Evolutionary conservation across 192 early-diverging fungal genomes (phyloP).

Genomic region (Umbelopsis ramanniana): DNA sequence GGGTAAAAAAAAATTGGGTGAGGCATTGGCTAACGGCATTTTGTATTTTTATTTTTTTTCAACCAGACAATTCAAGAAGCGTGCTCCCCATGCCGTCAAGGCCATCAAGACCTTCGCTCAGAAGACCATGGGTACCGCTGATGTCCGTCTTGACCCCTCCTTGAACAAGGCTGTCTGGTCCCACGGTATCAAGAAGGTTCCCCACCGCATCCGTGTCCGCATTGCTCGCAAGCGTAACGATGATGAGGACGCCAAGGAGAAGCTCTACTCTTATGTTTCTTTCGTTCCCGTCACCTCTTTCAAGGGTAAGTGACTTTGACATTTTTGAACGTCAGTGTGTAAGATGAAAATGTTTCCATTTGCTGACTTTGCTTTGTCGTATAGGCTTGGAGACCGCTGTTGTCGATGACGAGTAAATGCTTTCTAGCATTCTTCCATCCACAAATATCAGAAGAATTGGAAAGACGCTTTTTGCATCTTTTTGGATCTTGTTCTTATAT

Average conservation of each 20-base stretch:
- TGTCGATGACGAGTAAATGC: conserved; percentile 44
- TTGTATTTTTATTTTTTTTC: conserved; percentile 39
- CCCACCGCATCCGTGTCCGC: conserved; percentile 95
- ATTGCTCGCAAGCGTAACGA: conserved; percentile 97
- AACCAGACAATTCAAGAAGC: conserved; percentile 89
- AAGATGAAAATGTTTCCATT: not conserved
- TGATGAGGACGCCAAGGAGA: conserved; percentile 94
- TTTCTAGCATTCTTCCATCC: conserved; percentile 12
- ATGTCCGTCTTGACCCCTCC: conserved; percentile 94
- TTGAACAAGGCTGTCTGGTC: conserved; percentile 97
- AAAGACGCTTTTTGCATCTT: conserved; percentile 16
- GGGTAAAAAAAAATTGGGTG: conserved; percentile 5
- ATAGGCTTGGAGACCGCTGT: conserved; percentile 40
- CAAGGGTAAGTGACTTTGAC: conserved; percentile 67
- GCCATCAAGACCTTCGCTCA: conserved; percentile 89
- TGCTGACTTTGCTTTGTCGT: not conserved
- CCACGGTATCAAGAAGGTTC: conserved; percentile 90
- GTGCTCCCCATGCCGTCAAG: conserved; percentile 95
- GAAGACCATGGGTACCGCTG: conserved; percentile 93
- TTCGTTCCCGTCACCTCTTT: conserved; percentile 85
- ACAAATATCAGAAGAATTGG: conserved; percentile 18
- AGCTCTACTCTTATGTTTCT: conserved; percentile 96
- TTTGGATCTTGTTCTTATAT: conserved; percentile 23
- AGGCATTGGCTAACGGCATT: conserved; percentile 4
- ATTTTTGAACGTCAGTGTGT: not conserved